Percentiles rank a stretch among this genome's conserved stretches.
phyloP scores from a whole-genome alignment of 805 yeast species.

The Metschnikowia colocasiae region DNA sequence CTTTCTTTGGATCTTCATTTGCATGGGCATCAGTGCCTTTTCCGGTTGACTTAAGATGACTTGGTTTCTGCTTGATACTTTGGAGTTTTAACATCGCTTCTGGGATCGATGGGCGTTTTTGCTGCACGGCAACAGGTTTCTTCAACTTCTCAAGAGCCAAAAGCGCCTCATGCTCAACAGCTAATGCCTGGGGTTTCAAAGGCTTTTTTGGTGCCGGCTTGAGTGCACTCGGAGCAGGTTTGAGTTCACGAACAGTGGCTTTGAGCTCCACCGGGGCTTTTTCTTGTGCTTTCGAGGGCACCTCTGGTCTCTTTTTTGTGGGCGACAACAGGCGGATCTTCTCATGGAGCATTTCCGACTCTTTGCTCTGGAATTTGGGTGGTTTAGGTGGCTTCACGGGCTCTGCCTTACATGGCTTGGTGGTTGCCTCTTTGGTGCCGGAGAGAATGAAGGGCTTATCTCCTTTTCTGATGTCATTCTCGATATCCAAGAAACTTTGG shows the following conservation, averaged over 20 bases:
- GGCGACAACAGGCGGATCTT: conserved; percentile 11
- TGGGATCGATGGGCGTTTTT: conserved; percentile 14
- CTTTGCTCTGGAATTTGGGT: conserved; percentile 5
- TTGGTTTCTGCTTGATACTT: conserved; percentile 7
- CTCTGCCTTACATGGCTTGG: not conserved
- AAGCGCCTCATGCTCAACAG: conserved; percentile 8
- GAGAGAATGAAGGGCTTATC: not conserved
- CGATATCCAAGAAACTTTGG: conserved; percentile 6
- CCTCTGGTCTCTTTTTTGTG: conserved; percentile 4
- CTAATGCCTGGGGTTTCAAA: conserved; percentile 7
- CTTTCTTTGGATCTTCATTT: not conserved
- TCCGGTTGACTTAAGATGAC: not conserved
- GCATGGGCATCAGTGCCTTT: not conserved
- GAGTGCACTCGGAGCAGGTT: conserved; percentile 8
- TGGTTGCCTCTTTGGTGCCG: not conserved
- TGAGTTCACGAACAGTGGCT: conserved; percentile 11
- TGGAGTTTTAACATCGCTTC: conserved; percentile 25
- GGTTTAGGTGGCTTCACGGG: conserved; percentile 14
- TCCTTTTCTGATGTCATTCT: not conserved
- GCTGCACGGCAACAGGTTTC: conserved; percentile 9
- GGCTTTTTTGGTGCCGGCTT: conserved; percentile 6
- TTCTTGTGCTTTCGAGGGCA: not conserved
- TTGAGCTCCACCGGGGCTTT: not conserved
- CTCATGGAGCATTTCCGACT: conserved; percentile 9
- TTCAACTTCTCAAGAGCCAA: conserved; percentile 10